A percentile compares a stretch with the other conserved stretches of the same genome.
phyloP scores from a whole-genome alignment of 176 grass and related monocot species.

The Aegilops sharonensis region DNA sequence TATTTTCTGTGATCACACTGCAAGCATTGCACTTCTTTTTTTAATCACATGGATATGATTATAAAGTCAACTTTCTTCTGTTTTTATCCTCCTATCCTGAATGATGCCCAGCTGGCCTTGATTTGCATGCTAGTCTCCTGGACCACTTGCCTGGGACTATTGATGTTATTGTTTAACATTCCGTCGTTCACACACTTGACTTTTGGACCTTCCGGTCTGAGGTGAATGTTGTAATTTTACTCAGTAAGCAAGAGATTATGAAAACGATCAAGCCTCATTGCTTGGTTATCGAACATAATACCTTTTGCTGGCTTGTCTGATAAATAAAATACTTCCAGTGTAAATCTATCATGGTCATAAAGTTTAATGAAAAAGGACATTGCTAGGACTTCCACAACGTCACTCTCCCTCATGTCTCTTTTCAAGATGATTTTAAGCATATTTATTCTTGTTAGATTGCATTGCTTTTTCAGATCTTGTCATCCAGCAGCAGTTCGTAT shows the following conservation, averaged over 20 bases:
- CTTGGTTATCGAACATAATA: conserved; percentile 20
- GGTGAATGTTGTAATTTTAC: conserved; percentile 25
- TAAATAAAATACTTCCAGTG: conserved; percentile 7
- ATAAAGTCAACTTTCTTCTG: not conserved
- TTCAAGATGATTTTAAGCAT: conserved; percentile 9
- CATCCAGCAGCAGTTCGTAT: conserved; percentile 4
- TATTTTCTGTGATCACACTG: conserved; percentile 30
- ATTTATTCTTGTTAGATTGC: conserved; percentile 17
- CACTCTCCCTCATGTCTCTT: not conserved
- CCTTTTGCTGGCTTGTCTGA: not conserved
- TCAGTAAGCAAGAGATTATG: not conserved
- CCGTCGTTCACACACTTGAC: not conserved
- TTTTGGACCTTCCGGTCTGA: not conserved
- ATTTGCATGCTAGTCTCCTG: not conserved
- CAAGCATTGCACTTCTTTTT: conserved; percentile 2
- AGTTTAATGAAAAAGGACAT: not conserved
- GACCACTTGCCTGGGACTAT: not conserved
- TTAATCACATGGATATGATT: conserved; percentile 18
- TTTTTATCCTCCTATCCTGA: not conserved
- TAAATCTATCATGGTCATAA: not conserved
- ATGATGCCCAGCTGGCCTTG: not conserved
- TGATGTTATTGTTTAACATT: not conserved
- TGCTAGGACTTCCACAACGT: not conserved
- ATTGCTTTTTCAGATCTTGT: conserved; percentile 14
- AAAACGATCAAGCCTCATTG: conserved; percentile 1